A percentile compares a stretch with the other conserved stretches of the same genome.
Evolutionary conservation across 1,139 yeast species (phyloP).

Genomic region (Zhuliangozyma blackwelliae): DNA sequence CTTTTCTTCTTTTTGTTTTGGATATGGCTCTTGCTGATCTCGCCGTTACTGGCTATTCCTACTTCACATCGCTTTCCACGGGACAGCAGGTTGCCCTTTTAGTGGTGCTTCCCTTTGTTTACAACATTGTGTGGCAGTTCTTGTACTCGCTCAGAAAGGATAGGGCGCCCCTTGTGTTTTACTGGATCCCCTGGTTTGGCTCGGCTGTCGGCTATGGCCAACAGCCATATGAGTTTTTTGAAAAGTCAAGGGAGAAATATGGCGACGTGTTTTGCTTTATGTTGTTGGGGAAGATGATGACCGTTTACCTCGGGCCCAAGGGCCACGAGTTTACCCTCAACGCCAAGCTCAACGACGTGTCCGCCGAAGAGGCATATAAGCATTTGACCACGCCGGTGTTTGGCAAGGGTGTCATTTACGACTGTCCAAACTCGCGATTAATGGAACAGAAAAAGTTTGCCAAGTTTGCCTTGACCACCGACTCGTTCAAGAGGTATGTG

Average conservation of each 20-base stretch:
- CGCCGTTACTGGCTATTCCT: conserved; percentile 14
- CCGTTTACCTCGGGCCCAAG: conserved; percentile 93
- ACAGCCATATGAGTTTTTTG: conserved; percentile 89
- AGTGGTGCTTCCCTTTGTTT: conserved; percentile 47
- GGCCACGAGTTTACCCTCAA: conserved; percentile 96
- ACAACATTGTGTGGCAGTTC: conserved; percentile 68
- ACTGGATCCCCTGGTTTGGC: conserved; percentile 96
- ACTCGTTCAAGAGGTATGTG: conserved; percentile 79
- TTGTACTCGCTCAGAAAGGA: conserved; percentile 69
- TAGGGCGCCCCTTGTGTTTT: conserved; percentile 83
- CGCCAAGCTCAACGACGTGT: conserved; percentile 83
- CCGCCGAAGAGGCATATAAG: conserved; percentile 94
- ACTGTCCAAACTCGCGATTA: conserved; percentile 86
- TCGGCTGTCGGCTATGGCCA: conserved; percentile 85
- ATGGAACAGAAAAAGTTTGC: conserved; percentile 99
- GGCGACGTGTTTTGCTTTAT: conserved; percentile 93
- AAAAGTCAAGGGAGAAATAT: conserved; percentile 67
- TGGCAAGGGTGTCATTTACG: conserved; percentile 95
- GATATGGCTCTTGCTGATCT: conserved; percentile 29
- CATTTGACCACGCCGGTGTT: conserved; percentile 97
- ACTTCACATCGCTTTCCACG: conserved; percentile 23
- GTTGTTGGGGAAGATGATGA: conserved; percentile 86
- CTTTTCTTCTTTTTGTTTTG: neutral
- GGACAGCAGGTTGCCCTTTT: conserved; percentile 34
- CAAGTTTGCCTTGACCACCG: conserved; percentile 81